Conservation (phyloP, 2,329 filamentous ascomycete genomes). For the Aspergillus terreus region DNA sequence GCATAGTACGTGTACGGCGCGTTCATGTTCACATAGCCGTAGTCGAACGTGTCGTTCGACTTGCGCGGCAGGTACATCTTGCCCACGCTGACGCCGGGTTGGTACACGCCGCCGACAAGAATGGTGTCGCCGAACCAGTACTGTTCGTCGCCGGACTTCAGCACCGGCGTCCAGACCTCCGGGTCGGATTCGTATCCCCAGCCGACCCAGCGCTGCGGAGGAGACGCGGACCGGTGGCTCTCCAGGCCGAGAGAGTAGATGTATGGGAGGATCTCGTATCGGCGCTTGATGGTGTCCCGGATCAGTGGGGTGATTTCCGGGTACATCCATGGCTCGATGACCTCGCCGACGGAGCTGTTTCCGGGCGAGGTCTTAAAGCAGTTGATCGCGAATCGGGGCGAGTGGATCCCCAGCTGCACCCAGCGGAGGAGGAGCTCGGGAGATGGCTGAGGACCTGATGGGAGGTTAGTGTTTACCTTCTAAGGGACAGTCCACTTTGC, state of each 20-base stretch:
- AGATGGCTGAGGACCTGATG: slow-evolving; percentile 56
- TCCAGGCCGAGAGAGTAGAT: slow-evolving; percentile 63
- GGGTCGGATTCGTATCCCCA: slow-evolving; percentile 68
- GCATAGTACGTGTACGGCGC: slow-evolving; percentile 56
- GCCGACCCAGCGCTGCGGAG: slow-evolving; percentile 68
- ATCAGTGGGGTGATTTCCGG: slow-evolving; percentile 62
- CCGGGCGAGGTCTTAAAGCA: slow-evolving; percentile 69
- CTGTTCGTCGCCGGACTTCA: slow-evolving; percentile 65
- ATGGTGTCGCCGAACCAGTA: slow-evolving; percentile 69
- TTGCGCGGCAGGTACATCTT: slow-evolving; percentile 60
- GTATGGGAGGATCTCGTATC: slow-evolving; percentile 70
- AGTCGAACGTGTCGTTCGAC: slow-evolving; percentile 40
- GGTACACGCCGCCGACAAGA: slow-evolving; percentile 65
- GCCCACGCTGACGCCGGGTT: slow-evolving; percentile 52
- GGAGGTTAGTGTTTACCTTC: neutral
- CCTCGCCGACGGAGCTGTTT: slow-evolving; percentile 65
- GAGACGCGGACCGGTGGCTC: slow-evolving; percentile 58
- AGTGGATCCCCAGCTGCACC: slow-evolving; percentile 69
- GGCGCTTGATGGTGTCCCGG: slow-evolving; percentile 62
- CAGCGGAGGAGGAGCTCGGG: slow-evolving; percentile 69
- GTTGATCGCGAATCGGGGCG: slow-evolving; percentile 70
- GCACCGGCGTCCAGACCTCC: slow-evolving; percentile 59
- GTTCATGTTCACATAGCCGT: slow-evolving; percentile 62
- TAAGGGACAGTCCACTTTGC: neutral
- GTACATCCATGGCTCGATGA: slow-evolving; percentile 78